Percentiles rank a stretch among this genome's conserved stretches.
These are phyloP conservation scores for Globisporangium uncinulatum DNA, from an alignment of 352 stramenopile genomes.

Conservation along the genomic window DNA sequence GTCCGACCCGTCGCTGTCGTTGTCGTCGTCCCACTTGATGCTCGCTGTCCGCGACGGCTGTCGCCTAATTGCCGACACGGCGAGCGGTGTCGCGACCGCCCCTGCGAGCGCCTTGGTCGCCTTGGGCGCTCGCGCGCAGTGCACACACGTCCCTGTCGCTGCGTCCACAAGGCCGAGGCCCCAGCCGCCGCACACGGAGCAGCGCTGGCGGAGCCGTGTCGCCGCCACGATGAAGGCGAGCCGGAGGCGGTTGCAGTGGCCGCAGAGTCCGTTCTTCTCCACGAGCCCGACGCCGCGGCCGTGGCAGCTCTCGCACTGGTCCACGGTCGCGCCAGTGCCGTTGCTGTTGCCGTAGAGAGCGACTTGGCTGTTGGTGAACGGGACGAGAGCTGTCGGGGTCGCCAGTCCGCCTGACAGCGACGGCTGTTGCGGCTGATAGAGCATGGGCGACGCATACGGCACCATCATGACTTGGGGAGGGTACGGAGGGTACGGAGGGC, in stretches of 20 bases:
- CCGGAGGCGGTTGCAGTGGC: conserved; percentile 60
- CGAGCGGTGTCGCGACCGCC: conserved; percentile 4
- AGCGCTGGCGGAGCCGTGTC: conserved; percentile 46
- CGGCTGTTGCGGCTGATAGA: conserved; percentile 2
- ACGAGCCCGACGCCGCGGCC: conserved; percentile 50
- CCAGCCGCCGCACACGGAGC: conserved; percentile 48
- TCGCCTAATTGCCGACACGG: neutral
- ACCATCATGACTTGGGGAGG: conserved; percentile 10
- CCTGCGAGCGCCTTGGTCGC: conserved; percentile 2
- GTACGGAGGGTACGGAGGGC: conserved; percentile 7
- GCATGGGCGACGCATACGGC: conserved; percentile 15
- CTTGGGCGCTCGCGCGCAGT: conserved; percentile 32
- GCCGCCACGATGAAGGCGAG: conserved; percentile 71
- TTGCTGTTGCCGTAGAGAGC: conserved; percentile 9
- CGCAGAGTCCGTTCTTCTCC: conserved; percentile 66
- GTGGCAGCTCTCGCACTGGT: conserved; percentile 43
- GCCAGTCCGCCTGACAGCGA: conserved; percentile 14
- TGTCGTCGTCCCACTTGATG: conserved; percentile 7
- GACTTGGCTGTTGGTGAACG: conserved; percentile 23
- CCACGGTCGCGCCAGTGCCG: conserved; percentile 24
- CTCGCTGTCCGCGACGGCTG: conserved; percentile 1
- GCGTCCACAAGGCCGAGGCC: conserved; percentile 44
- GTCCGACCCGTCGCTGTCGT: conserved; percentile 1
- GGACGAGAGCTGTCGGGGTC: conserved; percentile 25
- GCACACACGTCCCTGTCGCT: conserved; percentile 37